Percentiles rank a stretch among this genome's conserved stretches.
Evolutionary conservation across 2,329 filamentous ascomycete species (phyloP).

Genomic region (Aspergillaceae sp.): DNA sequence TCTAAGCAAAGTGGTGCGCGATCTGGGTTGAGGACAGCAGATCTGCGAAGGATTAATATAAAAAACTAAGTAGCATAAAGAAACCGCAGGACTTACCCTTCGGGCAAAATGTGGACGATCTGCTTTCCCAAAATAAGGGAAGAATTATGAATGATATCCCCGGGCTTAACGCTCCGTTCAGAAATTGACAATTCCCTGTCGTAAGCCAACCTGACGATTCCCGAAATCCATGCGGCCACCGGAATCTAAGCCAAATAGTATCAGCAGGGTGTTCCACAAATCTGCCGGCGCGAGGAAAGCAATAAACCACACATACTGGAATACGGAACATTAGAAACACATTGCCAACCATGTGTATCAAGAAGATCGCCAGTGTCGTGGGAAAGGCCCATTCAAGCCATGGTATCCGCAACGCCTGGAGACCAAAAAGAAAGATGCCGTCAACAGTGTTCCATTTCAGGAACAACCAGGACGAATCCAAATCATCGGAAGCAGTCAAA

Average conservation of each 20-base stretch:
- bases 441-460: slow-evolving; percentile 91
- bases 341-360: slow-evolving; percentile 64
- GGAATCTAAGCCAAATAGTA: slow-evolving; percentile 50
- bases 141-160: slow-evolving; percentile 78
- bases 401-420: slow-evolving; percentile 83
- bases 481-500: slow-evolving; percentile 67
- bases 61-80: neutral
- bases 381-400: slow-evolving; percentile 88
- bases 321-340: slow-evolving; percentile 90
- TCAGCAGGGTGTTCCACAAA: slow-evolving; percentile 2
- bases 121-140: slow-evolving; percentile 93
- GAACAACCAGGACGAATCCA: slow-evolving; percentile 81
- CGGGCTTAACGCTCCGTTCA: slow-evolving; percentile 85
- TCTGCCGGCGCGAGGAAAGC: neutral
- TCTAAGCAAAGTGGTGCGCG: slow-evolving; percentile 74
- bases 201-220: slow-evolving; percentile 71
- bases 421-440: slow-evolving; percentile 72
- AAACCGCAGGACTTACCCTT: slow-evolving; percentile 52
- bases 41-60: slow-evolving; percentile 43
- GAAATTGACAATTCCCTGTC: slow-evolving; percentile 88
- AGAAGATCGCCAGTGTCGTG: slow-evolving; percentile 61
- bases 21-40: slow-evolving; percentile 78
- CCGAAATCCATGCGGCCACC: slow-evolving; percentile 62
- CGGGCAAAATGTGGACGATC: slow-evolving; percentile 93
- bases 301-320: slow-evolving; percentile 45